phyloP scores from a whole-genome alignment of 1,139 yeast species.

The Candida sanyaensis region DNA sequence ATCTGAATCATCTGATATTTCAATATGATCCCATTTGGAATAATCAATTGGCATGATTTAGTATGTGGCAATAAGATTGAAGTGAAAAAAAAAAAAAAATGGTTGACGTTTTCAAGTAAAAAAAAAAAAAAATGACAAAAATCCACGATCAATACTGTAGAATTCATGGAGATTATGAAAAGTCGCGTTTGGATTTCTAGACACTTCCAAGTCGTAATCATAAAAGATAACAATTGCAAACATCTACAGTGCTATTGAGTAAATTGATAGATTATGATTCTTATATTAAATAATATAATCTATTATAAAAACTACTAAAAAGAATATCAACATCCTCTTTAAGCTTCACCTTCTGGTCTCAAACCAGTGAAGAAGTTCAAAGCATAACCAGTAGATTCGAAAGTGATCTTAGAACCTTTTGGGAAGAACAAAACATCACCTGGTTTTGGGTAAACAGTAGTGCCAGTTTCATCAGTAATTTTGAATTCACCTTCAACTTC shows the following conservation, averaged over 20 bases:
- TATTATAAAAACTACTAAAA: too few species aligned
- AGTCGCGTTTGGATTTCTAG: neutral
- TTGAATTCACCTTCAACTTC: conserved; percentile 66
- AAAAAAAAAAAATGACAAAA: neutral
- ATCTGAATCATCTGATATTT: conserved; percentile 93
- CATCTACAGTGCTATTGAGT: too few species aligned
- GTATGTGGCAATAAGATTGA: neutral
- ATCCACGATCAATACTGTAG: neutral
- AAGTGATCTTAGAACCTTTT: conserved; percentile 68
- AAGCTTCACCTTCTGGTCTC: conserved; percentile 46
- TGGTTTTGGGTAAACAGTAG: conserved; percentile 55
- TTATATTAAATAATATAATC: too few species aligned
- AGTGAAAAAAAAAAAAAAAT: neutral
- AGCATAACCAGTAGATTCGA: conserved; percentile 65
- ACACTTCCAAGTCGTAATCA: neutral
- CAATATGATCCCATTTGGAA: conserved; percentile 97
- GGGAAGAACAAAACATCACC: conserved; percentile 71
- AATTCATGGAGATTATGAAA: neutral
- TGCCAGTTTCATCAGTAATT: conserved; percentile 63
- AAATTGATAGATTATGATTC: too few species aligned
- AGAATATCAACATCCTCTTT: neutral
- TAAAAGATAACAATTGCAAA: too few species aligned
- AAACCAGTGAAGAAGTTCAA: conserved; percentile 67
- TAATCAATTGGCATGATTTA: conserved; percentile 76
- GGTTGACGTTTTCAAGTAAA: neutral